Base-by-base conservation (phyloP, 306 rosid species). In the Delonix regia region DNA sequence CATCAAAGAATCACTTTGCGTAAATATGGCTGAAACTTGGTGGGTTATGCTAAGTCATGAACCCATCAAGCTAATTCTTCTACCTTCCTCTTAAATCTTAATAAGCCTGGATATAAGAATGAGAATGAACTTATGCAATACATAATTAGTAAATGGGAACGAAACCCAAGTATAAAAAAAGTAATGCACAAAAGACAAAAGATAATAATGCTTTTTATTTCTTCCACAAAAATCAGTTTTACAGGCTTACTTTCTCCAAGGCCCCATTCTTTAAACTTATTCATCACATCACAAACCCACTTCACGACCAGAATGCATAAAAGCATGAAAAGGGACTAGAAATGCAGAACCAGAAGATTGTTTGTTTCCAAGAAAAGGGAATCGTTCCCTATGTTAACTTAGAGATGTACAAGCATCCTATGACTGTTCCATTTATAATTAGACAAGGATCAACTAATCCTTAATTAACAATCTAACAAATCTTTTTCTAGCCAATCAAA, bases 61-160 rank as follows among this genome's bases (percentile, higher is more conserved):
- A 80, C 73, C 73, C 62, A 57, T 19, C 30, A 67, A 57, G 74
- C 38, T 13, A 42, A 44, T 71, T 76, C 52, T 57, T 33, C 34
- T 44, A 30, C 15, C 56, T 27, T 52, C 48, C 78, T 67, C 59
- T 52, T 1, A 52, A 18, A 52, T 49, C 55, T 73, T 61, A 61
- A 36, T 68, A 78, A 30, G 56, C 57, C 51, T 64, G 77, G n/a
- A 68, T 52, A 52, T 42, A n/a, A n/a, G 84, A 45, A 69, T 33
- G 47, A 64, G 25, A 42, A 27, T 22, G 9, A 65, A 48, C 66
- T 81, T 36, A 36, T 0, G 6, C 1, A 4, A 36, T 7, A 36
- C 41, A 4, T 36, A 8, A 36, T 36, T 1, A 30, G 4, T 30
- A 36, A 36, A 36, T 4, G 41, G 41, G 41, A 36, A 36, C 64